A percentile compares a stretch with the other conserved stretches of the same genome.
Conservation (phyloP, 1,139 yeast genomes). For the Wickerhamiella infanticola region DNA sequence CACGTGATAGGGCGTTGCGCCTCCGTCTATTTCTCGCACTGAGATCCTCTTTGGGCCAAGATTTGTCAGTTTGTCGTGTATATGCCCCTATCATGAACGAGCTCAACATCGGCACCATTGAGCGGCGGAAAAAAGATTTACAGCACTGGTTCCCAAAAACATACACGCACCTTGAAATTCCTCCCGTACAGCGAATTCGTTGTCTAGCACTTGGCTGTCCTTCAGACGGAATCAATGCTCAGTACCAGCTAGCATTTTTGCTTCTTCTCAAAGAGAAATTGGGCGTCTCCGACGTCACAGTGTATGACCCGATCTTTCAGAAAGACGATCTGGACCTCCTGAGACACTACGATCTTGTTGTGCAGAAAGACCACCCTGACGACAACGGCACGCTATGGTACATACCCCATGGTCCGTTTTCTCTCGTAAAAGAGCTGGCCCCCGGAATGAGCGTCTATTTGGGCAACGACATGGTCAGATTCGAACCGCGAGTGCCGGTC, state of each 20-base stretch:
- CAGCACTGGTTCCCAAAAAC: not conserved
- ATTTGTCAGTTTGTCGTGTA: not conserved
- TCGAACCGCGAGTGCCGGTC: constrained; percentile 13
- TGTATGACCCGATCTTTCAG: constrained; percentile 52
- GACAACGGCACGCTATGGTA: constrained; percentile 30
- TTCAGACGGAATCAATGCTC: constrained; percentile 36
- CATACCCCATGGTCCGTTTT: constrained; percentile 63
- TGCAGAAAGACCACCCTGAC: constrained; percentile 15
- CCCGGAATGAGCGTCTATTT: constrained; percentile 15
- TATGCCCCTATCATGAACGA: not conserved
- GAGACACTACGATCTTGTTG: constrained; percentile 18
- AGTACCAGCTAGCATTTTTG: constrained; percentile 49
- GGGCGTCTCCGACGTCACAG: constrained; percentile 23
- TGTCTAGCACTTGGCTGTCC: constrained; percentile 68
- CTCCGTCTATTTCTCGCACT: too few species aligned
- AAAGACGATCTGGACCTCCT: constrained; percentile 28
- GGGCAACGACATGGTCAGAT: constrained; percentile 24
- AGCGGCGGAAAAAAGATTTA: not conserved
- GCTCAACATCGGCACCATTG: not conserved
- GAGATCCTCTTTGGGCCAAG: not conserved
- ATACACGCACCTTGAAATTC: not conserved
- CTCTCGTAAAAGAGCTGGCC: constrained; percentile 36
- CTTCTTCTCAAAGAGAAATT: constrained; percentile 22
- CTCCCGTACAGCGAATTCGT: constrained; percentile 26
- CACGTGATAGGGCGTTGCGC: not conserved